Percentiles rank a stretch among this genome's conserved stretches.
Evolutionary conservation across 2,329 filamentous ascomycete species (phyloP).

Genomic region (Cercospora sp.): DNA sequence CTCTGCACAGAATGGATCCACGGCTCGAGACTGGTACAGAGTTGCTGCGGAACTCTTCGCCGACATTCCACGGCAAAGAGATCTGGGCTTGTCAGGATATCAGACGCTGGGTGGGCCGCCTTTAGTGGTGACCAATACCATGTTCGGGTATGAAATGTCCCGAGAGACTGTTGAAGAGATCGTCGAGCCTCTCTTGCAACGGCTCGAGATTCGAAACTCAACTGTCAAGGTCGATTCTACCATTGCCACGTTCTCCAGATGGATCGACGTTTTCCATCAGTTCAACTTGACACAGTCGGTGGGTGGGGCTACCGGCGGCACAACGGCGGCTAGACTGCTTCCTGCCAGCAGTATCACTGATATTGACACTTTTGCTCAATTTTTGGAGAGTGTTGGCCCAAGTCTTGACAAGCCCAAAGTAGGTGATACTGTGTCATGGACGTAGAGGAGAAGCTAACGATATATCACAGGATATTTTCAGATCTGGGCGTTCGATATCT

Average conservation of each 20-base stretch:
- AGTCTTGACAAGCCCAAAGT: neutral
- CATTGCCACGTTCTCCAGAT: neutral
- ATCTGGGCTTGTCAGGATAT: slow-evolving; percentile 1
- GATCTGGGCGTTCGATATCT: neutral
- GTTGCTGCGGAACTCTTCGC: neutral
- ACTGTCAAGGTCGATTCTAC: neutral
- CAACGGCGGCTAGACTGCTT: neutral
- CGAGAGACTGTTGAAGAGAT: neutral
- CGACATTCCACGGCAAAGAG: neutral
- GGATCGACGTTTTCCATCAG: slow-evolving; percentile 14
- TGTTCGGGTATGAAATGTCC: slow-evolving; percentile 5
- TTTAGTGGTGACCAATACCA: slow-evolving; percentile 1
- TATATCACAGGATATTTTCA: neutral
- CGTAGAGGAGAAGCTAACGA: neutral
- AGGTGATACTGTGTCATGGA: neutral
- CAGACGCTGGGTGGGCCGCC: slow-evolving; percentile 8
- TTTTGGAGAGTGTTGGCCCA: neutral
- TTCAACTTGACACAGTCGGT: slow-evolving; percentile 11
- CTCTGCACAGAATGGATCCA: neutral
- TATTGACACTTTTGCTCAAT: neutral
- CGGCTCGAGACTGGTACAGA: neutral
- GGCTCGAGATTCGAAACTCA: neutral
- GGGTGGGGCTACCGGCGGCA: neutral
- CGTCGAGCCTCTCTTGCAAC: neutral
- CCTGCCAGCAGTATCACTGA: neutral